These are phyloP conservation scores for Globisporangium uncinulatum DNA, from an alignment of 352 stramenopile genomes.

Conservation along the genomic window DNA sequence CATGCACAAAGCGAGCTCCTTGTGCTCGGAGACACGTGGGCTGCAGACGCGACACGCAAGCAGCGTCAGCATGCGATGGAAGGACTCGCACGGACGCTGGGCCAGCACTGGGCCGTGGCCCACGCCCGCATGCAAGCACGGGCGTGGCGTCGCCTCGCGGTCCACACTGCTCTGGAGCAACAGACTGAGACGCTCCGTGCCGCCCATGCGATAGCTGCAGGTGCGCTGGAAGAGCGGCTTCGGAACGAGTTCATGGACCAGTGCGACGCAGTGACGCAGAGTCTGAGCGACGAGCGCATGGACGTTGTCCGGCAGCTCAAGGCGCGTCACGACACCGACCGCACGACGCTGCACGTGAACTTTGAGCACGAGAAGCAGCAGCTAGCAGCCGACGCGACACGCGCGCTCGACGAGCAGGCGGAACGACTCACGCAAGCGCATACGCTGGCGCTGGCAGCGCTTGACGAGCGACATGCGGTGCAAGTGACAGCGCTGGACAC, in stretches of 20 bases:
- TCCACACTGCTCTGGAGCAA: neutral
- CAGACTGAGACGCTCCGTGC: constrained; percentile 6
- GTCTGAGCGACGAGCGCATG: constrained; percentile 39
- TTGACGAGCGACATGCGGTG: constrained; percentile 10
- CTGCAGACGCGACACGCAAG: constrained; percentile 18
- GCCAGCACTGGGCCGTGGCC: constrained; percentile 13
- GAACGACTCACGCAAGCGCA: constrained; percentile 27
- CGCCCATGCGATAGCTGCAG: constrained; percentile 18
- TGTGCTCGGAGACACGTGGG: constrained; percentile 44
- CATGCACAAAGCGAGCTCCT: constrained; percentile 50
- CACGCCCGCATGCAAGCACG: constrained; percentile 16
- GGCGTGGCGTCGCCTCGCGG: constrained; percentile 18
- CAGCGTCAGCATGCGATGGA: constrained; percentile 27
- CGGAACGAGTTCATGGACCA: constrained; percentile 44
- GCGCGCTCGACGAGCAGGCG: constrained; percentile 20
- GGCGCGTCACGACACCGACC: constrained; percentile 36
- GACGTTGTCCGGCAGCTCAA: constrained; percentile 38
- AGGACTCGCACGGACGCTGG: constrained; percentile 20
- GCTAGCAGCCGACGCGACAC: constrained; percentile 39
- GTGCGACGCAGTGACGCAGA: constrained; percentile 53
- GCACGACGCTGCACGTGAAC: constrained; percentile 42
- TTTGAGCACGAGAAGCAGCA: constrained; percentile 56
- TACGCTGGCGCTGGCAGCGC: constrained; percentile 11
- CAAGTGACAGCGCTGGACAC: neutral
- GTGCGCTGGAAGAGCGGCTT: constrained; percentile 35